Percentiles rank a stretch among this genome's conserved stretches.
phyloP scores from a whole-genome alignment of 805 yeast species.

The Suhomyces prunicola region DNA sequence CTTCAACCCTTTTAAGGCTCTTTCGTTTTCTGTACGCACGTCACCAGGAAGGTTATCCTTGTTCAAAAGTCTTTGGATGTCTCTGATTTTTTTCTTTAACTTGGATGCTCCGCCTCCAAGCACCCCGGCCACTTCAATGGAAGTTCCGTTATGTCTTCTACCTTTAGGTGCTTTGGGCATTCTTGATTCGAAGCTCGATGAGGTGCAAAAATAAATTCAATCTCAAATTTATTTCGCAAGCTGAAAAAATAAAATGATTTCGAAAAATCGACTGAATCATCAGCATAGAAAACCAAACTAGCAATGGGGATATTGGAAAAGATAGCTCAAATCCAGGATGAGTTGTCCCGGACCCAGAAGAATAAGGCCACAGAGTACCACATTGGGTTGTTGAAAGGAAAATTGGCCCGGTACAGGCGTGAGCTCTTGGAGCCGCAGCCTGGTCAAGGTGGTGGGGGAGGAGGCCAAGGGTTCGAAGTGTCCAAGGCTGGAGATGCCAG shows the following conservation, averaged over 20 bases:
- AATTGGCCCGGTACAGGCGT: slow-evolving; percentile 86
- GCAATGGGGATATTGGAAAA: slow-evolving; percentile 48
- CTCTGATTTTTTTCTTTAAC: slow-evolving; percentile 83
- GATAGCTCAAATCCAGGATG: slow-evolving; percentile 86
- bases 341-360: slow-evolving; percentile 91
- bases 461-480: slow-evolving; percentile 90
- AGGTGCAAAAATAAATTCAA: background rate
- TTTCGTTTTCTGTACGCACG: slow-evolving; percentile 65
- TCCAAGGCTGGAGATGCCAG: slow-evolving; percentile 95
- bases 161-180: slow-evolving; percentile 18
- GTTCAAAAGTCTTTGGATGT: slow-evolving; percentile 67
- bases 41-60: slow-evolving; percentile 62
- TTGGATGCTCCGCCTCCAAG: slow-evolving; percentile 44
- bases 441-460: slow-evolving; percentile 66
- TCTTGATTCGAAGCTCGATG: background rate
- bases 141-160: slow-evolving; percentile 16
- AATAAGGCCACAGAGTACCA: slow-evolving; percentile 98
- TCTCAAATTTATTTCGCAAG: background rate
- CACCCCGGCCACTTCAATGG: slow-evolving; percentile 27
- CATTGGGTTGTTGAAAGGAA: slow-evolving; percentile 89
- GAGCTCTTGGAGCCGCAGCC: slow-evolving; percentile 90
- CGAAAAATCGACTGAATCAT: background rate
- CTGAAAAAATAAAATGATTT: background rate
- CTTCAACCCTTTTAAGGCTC: slow-evolving; percentile 65
- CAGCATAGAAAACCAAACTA: background rate